phyloP scores from a whole-genome alignment of 2,329 filamentous ascomycete species.

The Hansfordia pulvinata region DNA sequence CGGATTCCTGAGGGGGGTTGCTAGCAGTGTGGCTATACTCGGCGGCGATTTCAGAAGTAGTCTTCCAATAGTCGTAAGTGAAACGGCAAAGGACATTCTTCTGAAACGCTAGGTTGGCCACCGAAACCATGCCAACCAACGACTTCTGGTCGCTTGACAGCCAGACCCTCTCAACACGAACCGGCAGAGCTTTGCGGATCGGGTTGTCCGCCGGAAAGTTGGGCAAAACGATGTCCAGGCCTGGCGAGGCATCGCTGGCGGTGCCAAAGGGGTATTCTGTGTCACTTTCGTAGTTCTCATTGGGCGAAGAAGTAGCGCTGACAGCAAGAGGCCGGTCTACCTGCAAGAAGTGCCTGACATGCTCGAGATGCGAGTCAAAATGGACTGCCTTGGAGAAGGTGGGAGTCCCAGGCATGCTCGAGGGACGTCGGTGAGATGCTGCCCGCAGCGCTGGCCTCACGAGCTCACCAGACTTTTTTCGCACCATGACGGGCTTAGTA shows the following conservation, averaged over 20 bases:
- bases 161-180: slow-evolving; percentile 77
- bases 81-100: slow-evolving; percentile 87
- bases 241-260: no score
- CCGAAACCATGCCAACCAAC: slow-evolving; percentile 69
- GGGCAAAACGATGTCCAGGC: slow-evolving; percentile 76
- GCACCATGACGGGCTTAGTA: slow-evolving; percentile 78
- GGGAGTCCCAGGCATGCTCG: slow-evolving; percentile 94
- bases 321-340: slow-evolving; percentile 92
- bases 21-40: slow-evolving; percentile 74
- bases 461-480: slow-evolving; percentile 96
- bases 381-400: slow-evolving; percentile 96
- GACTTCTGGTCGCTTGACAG: slow-evolving; percentile 79
- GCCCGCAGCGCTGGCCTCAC: slow-evolving; percentile 83
- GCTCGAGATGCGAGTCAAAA: slow-evolving; percentile 92
- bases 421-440: slow-evolving; percentile 67
- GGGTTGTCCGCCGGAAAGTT: slow-evolving; percentile 67
- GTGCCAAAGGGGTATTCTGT: slow-evolving; percentile 73
- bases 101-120: slow-evolving; percentile 79
- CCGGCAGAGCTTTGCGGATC: slow-evolving; percentile 48
- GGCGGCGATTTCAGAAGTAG: slow-evolving; percentile 84
- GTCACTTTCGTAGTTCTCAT: slow-evolving; percentile 78
- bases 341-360: slow-evolving; percentile 90
- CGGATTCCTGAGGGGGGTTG: slow-evolving; percentile 47
- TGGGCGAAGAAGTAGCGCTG: slow-evolving; percentile 84
- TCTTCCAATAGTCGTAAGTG: slow-evolving; percentile 97